Percentiles rank a stretch among this genome's conserved stretches.
phyloP scores from a whole-genome alignment of 495 filamentous ascomycete genomes.

The Aspergillus steynii region DNA sequence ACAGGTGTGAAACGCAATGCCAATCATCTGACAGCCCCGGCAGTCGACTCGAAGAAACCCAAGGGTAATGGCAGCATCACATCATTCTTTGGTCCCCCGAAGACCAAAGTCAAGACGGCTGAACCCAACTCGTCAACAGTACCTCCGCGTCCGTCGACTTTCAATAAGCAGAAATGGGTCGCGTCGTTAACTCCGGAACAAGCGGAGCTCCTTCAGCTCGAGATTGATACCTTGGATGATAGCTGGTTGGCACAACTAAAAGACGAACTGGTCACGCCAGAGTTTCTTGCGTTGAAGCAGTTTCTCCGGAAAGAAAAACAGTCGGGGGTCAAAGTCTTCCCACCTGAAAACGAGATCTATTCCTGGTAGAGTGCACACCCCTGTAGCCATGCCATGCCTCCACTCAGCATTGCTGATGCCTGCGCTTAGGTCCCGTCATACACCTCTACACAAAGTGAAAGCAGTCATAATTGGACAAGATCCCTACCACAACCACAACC shows the following conservation, averaged over 20 bases:
- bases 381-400: no score
- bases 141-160: conserved; percentile 52
- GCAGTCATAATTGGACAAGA: conserved; percentile 93
- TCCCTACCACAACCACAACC: conserved; percentile 93
- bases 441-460: conserved; percentile 82
- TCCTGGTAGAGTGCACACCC: conserved; percentile 64
- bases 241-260: conserved; percentile 88
- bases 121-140: conserved; percentile 19
- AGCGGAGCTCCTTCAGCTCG: conserved; percentile 75
- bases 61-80: conserved; percentile 66
- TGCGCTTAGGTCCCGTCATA: conserved; percentile 74
- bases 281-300: conserved; percentile 83
- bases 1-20: conserved; percentile 37
- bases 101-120: conserved; percentile 40
- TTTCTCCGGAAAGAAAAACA: conserved; percentile 81
- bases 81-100: conserved; percentile 63
- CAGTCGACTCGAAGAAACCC: conserved; percentile 56
- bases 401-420: background rate
- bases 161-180: conserved; percentile 88
- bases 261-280: conserved; percentile 71
- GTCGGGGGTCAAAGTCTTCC: conserved; percentile 75
- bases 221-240: conserved; percentile 88
- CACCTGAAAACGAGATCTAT: conserved; percentile 87
- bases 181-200: conserved; percentile 77
- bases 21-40: conserved; percentile 29